Base-by-base conservation (phyloP, 176 grass and related monocot species). In the Neostapfia colusana region DNA sequence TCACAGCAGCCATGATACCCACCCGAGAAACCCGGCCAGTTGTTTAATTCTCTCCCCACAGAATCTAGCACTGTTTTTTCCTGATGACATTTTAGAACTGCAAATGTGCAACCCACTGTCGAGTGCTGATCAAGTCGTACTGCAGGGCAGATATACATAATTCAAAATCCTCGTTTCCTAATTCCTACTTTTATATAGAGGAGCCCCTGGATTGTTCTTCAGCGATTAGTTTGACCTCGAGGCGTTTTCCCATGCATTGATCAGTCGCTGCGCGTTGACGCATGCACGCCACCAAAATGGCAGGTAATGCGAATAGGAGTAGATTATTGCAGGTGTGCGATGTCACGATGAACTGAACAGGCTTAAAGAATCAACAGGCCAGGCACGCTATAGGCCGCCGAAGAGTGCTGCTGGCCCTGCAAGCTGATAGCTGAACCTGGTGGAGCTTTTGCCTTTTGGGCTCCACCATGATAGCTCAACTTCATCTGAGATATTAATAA, bases 381-480 rank as follows among this genome's bases (percentile, higher is more conserved):
- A 36, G 9, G 8, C 24, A 78, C 14, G 10, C 26, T 24, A 21
- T 21, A 54, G 51, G 16, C 49, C 49, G 1, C 3, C 7, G 23
- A 6, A 10, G 42, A 41, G 41, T 36, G 25, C 34, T 37, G 18
- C 23, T 78, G 74, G 42, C 71, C 82, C 74, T 64, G 56, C 53
- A 31, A 50, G 9, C 4, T 63, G 74, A 70, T 15, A 54, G 73
- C 31, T 70, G 46, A 42, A 26, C 12, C 51, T 38, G 14, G 10
- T 14, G 39, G 7, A 28, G 48, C 23, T 38, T 25, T 65, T 10
- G 45, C 26, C 63, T 84, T 73, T 25, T 53, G 10, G 45, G 24
- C 62, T 83, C 81, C 73, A 83, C 43, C 81, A 53, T 63, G 74
- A 63, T 14, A 63, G 20, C 54, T 39, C 55, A 18, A 23, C 65